Evolutionary conservation across 139 green algal genomes (phyloP).

Genomic region (Yamagishiella unicocca): DNA sequence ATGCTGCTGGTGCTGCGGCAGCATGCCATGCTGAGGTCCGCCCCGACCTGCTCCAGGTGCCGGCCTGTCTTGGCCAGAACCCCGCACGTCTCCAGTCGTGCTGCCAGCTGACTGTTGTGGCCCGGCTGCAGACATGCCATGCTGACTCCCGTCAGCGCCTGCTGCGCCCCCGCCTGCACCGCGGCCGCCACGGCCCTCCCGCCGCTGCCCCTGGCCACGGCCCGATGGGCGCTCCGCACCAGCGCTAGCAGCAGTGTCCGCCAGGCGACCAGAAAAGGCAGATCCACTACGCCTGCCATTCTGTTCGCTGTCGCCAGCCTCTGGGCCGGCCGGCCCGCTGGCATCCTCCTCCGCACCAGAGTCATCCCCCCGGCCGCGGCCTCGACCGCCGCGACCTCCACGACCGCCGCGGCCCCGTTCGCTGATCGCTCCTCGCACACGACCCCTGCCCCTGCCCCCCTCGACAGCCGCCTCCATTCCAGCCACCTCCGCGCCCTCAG

Average conservation of each 20-base stretch:
- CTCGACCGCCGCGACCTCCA: neutral
- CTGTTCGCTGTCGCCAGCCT: conserved; percentile 3
- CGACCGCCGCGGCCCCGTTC: conserved; percentile 29
- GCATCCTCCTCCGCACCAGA: conserved; percentile 28
- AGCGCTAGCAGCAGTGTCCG: neutral
- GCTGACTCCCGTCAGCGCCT: neutral
- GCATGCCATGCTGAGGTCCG: neutral
- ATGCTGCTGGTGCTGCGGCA: neutral
- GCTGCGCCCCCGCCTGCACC: neutral
- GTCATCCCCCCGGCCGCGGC: conserved; percentile 22
- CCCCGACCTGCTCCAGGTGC: neutral
- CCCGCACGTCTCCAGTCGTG: neutral
- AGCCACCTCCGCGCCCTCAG: neutral
- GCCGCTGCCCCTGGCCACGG: neutral
- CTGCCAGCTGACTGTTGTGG: neutral
- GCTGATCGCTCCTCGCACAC: neutral
- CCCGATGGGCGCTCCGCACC: neutral
- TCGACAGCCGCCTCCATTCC: neutral
- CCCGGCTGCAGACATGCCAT: too few species aligned
- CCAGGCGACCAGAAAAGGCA: neutral
- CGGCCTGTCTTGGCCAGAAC: neutral
- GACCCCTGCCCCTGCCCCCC: neutral
- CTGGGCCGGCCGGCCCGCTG: neutral
- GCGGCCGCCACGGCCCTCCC: neutral
- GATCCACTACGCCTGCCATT: neutral